Evolutionary conservation across 306 rosid species (phyloP).

Genomic region (Trichosanthes truncata): DNA sequence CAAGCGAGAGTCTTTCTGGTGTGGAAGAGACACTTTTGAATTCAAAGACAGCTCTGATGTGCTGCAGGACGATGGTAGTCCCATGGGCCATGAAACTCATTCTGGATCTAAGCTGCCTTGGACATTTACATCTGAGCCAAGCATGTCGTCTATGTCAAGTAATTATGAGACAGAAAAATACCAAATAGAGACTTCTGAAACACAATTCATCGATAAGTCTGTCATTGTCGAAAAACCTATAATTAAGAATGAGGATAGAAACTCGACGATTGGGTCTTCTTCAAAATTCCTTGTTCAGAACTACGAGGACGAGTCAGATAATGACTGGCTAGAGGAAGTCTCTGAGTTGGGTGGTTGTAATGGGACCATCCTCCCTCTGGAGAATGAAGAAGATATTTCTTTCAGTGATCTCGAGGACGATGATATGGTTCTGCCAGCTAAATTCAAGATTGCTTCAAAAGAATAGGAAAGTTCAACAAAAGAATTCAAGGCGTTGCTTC

Average conservation of each 20-base stretch:
- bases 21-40: slow-evolving; percentile 34
- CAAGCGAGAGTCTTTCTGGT: slow-evolving; percentile 38
- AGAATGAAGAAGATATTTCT: slow-evolving; percentile 86
- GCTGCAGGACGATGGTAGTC: slow-evolving; percentile 31
- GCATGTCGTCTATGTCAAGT: slow-evolving; percentile 23
- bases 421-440: slow-evolving; percentile 39
- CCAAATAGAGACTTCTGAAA: slow-evolving; percentile 38
- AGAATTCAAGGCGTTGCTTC: neutral
- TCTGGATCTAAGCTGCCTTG: slow-evolving; percentile 28
- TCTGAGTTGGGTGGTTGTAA: slow-evolving; percentile 38
- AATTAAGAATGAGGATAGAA: slow-evolving; percentile 37
- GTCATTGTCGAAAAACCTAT: slow-evolving; percentile 42
- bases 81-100: slow-evolving; percentile 30
- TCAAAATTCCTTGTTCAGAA: slow-evolving; percentile 35
- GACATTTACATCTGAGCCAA: slow-evolving; percentile 26
- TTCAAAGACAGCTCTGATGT: slow-evolving; percentile 25
- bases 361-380: slow-evolving; percentile 22
- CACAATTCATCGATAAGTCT: slow-evolving; percentile 43
- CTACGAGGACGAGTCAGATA: slow-evolving; percentile 43
- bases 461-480: slow-evolving; percentile 9
- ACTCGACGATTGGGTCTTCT: slow-evolving; percentile 27
- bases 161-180: slow-evolving; percentile 43
- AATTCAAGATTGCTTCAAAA: slow-evolving; percentile 27
- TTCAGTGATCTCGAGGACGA: slow-evolving; percentile 95
- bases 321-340: slow-evolving; percentile 90